Conservation (phyloP, 371 early-diverging fungal genomes). For the Entomophthora muscae region DNA sequence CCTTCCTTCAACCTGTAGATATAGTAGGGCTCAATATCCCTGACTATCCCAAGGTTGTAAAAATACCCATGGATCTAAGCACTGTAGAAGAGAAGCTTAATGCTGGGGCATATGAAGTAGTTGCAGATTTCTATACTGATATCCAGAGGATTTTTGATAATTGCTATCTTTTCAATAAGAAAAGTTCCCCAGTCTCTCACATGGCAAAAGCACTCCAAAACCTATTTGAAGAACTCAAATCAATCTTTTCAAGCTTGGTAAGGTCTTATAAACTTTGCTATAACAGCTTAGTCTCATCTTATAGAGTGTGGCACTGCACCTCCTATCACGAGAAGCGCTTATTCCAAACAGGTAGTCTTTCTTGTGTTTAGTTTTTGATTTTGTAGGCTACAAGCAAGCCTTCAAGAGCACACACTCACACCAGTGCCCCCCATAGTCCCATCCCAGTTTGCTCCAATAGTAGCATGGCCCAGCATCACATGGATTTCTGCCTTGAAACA, state of each 20-base stretch:
- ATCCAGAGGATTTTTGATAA: conserved; percentile 61
- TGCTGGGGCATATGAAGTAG: conserved; percentile 33
- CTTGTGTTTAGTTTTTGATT: no score
- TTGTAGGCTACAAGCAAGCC: no score
- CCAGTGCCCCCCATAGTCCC: no score
- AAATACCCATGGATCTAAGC: conserved; percentile 93
- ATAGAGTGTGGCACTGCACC: no score
- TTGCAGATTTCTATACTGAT: conserved; percentile 53
- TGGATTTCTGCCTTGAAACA: conserved; percentile 47
- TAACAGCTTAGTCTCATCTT: no score
- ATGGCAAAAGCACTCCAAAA: conserved; percentile 53
- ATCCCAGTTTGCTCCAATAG: no score
- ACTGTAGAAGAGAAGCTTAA: conserved; percentile 86
- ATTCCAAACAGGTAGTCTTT: no score
- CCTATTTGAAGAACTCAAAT: conserved; percentile 49
- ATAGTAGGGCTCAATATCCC: conserved; percentile 82
- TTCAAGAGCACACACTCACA: no score
- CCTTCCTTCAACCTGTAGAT: conserved; percentile 89
- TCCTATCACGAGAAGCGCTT: no score
- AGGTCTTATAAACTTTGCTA: no score
- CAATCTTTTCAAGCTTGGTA: no score
- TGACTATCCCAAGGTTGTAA: conserved; percentile 83
- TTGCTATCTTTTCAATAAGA: conserved; percentile 80
- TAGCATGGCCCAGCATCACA: no score
- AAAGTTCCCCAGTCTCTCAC: conserved; percentile 47